Evolutionary conservation across 192 early-diverging fungal species (phyloP), one percentile per base, ranked within the genome.

Genomic region (Dissophora ornata): DNA sequence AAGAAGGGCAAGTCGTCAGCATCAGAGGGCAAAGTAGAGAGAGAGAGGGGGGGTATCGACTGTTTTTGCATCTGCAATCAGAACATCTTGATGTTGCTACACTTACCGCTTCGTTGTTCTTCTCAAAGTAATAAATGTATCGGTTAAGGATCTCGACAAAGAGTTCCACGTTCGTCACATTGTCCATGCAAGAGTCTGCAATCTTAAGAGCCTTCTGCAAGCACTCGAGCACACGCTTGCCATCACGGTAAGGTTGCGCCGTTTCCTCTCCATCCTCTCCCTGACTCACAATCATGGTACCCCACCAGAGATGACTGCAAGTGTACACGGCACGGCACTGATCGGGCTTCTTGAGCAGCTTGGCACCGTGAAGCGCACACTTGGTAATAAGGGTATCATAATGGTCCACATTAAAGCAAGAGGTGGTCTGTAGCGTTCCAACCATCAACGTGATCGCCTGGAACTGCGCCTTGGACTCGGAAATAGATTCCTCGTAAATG

Each of bases 71-170:
- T n/a, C n/a, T n/a, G n/a, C n/a, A n/a, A n/a, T n/a, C n/a, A n/a
- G n/a, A n/a, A n/a, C n/a, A n/a, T n/a, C n/a, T n/a, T n/a, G n/a
- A n/a, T n/a, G n/a, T n/a, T n/a, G n/a, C n/a, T n/a, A n/a, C 26
- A 81, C 87, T 83, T 85, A 95, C 94, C 56, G 87, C 85, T 62
- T 96, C 91, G 66, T 96, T 97, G 54, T 91, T 83, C 66, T 89
- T 90, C 86, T 97, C 95, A 84, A 93, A 99, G 79, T 93, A 97
- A 82, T 96, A 97, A 48, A 98, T 84, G 62, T 94, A 97, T 79
- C 93, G 84, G 80, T 98, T 97, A 57, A 99, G 80, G 56, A 98
- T 93, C 77, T 98, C 96, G n/a, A 99, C 94, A 87, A 99, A 96
- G 32, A 98, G 81, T 69, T 94, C 92, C 19, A 96, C 92, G 32